Evolutionary conservation across 2,329 filamentous ascomycete species (phyloP).

Genomic region (Aspergillus sp.): DNA sequence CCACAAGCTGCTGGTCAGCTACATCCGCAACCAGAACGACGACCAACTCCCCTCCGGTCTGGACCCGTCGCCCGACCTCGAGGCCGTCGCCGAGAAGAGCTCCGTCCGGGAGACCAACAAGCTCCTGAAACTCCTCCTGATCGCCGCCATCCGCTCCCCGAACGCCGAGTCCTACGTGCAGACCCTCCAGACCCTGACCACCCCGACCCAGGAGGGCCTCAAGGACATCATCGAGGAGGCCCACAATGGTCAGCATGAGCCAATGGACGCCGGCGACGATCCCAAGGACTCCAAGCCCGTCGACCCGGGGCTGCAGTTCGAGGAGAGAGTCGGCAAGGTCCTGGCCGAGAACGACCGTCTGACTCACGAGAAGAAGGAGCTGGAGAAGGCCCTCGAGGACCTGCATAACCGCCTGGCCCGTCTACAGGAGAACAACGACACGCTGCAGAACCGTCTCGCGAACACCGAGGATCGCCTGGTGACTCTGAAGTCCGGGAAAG

Average conservation of each 20-base stretch:
- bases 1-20: conserved; percentile 37
- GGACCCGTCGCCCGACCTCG: conserved; percentile 36
- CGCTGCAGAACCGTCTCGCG: conserved; percentile 35
- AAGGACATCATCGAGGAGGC: conserved; percentile 41
- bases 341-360: conserved; percentile 51
- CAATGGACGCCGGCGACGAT: conserved; percentile 28
- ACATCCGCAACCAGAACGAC: conserved; percentile 37
- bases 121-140: conserved; percentile 54
- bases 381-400: conserved; percentile 40
- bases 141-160: conserved; percentile 52
- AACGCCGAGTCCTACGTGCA: conserved; percentile 47
- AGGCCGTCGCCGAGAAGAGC: conserved; percentile 37
- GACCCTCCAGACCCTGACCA: conserved; percentile 35
- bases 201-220: conserved; percentile 35
- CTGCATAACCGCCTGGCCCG: conserved; percentile 53
- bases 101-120: conserved; percentile 39
- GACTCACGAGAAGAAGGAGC: conserved; percentile 41
- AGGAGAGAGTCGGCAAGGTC: conserved; percentile 40
- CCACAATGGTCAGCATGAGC: conserved; percentile 32
- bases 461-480: conserved; percentile 43
- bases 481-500: conserved; percentile 42
- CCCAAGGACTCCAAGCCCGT: conserved; percentile 29
- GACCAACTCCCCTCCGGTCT: conserved; percentile 34
- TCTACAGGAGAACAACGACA: conserved; percentile 42
- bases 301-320: conserved; percentile 39